A percentile compares a stretch with the other conserved stretches of the same genome.
Conservation (phyloP, 2,329 filamentous ascomycete species). For the Xylaria sp. region DNA sequence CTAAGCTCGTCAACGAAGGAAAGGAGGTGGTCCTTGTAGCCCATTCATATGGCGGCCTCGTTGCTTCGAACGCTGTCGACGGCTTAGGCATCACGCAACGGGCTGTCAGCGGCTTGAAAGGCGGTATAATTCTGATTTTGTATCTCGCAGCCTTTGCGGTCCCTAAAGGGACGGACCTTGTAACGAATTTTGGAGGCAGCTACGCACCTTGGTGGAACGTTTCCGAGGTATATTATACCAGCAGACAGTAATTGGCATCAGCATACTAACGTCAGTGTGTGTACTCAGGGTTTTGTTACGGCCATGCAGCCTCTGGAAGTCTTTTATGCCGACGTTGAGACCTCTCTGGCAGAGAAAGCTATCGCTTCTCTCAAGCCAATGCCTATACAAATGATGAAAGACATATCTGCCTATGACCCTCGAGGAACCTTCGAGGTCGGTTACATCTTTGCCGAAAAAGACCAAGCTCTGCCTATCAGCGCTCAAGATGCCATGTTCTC, state of each 20-base stretch:
- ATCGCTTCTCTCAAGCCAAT: slow-evolving; percentile 18
- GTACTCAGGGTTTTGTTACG: slow-evolving; percentile 14
- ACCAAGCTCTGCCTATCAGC: slow-evolving; percentile 24
- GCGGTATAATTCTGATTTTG: slow-evolving; percentile 31
- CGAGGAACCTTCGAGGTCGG: slow-evolving; percentile 29
- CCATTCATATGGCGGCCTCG: slow-evolving; percentile 37
- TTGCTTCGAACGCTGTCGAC: slow-evolving; percentile 24
- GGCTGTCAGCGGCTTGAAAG: slow-evolving; percentile 23
- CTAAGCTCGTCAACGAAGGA: slow-evolving; percentile 11
- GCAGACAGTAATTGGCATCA: neutral
- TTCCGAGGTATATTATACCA: slow-evolving; percentile 6
- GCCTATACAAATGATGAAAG: slow-evolving; percentile 11
- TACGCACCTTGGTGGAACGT: slow-evolving; percentile 3
- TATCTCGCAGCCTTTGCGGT: slow-evolving; percentile 34
- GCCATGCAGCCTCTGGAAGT: slow-evolving; percentile 8
- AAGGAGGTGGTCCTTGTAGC: slow-evolving; percentile 33
- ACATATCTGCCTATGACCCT: slow-evolving; percentile 24
- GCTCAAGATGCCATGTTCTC: slow-evolving; percentile 27
- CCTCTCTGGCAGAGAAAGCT: slow-evolving; percentile 22
- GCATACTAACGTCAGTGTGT: neutral
- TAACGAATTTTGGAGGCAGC: neutral
- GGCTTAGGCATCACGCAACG: slow-evolving; percentile 33
- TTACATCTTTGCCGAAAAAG: slow-evolving; percentile 34
- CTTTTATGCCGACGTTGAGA: slow-evolving; percentile 31
- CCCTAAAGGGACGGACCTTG: slow-evolving; percentile 4